Base-by-base conservation (phyloP, 2,329 filamentous ascomycete genomes). In the Cladosporium velox region DNA sequence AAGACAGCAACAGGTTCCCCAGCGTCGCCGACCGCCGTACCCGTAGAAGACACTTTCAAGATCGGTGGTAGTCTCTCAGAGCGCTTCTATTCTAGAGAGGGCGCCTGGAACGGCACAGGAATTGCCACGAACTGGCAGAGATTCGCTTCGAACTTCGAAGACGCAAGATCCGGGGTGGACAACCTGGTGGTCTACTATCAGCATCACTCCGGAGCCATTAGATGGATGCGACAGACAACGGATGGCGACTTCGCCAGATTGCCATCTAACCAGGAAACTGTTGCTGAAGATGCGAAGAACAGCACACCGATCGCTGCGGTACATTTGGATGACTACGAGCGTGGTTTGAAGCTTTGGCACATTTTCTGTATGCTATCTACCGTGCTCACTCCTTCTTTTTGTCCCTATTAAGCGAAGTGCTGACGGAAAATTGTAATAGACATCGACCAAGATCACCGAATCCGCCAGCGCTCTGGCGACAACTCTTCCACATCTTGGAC, bases 281-380 rank as follows among this genome's bases (percentile, higher is more conserved):
- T 60, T 2, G 38, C 58, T 12, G 14, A 10, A 1, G 58, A 60
- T 32, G 58, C 58, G 35, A 60, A 60, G 38, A 60, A 60, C 15
- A 24, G 15, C 4, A 60, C 58, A 6, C 35, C 35, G 10, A 60
- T 60, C 21, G 4, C 35, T 30, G 57, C 57, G 6, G 38, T 59
- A 14, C 12, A 44, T 18, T 30, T 30, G 24, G 32, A 34, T 34
- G 32, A 34, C 11, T 34, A 34, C 10, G 32, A 34, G 32, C 32
- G 32, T 11, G 8, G 32, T 11, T 10, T 34, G 32, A 34, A 34
- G 32, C 32, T 34, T 34, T 34, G 32, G 32, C 8, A 34, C 32
- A 10, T 34, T 34, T 12, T 34, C 32, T 34, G 32, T 34, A 34
- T 11, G 8, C 32, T 12, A 34, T 34, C 8, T 12, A 12, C 32